Percentiles rank a stretch among this genome's conserved stretches.
Conservation (phyloP, 2,329 filamentous ascomycete species). For the Elsinoe ampelina region DNA sequence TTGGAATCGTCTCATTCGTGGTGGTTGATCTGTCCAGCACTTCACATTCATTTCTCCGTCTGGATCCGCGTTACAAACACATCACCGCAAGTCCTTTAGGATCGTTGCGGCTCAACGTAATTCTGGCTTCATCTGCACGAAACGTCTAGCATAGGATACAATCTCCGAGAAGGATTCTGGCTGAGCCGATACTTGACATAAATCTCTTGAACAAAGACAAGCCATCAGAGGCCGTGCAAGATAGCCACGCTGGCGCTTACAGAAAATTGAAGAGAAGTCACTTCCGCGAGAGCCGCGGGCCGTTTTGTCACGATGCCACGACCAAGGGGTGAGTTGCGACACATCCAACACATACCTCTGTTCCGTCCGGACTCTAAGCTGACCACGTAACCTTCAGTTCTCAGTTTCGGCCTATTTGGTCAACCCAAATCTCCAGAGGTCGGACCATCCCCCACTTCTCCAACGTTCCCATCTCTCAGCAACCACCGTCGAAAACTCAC, state of each 20-base stretch:
- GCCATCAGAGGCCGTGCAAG: background rate
- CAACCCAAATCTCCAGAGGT: conserved; percentile 8
- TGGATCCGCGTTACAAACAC: background rate
- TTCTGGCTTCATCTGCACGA: conserved; percentile 9
- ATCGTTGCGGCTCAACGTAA: background rate
- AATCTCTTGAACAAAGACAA: background rate
- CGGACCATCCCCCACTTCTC: conserved; percentile 7
- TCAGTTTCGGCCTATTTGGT: conserved; percentile 12
- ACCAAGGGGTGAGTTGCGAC: conserved; percentile 12
- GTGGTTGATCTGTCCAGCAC: background rate
- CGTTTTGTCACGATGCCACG: conserved; percentile 13
- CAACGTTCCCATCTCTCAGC: conserved; percentile 13
- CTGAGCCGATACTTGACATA: background rate
- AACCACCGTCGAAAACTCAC: conserved; percentile 15
- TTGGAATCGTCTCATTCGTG: background rate
- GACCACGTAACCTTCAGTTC: conserved; percentile 10
- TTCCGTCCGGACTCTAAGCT: background rate
- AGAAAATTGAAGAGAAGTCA: conserved; percentile 3
- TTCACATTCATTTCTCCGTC: conserved; percentile 6
- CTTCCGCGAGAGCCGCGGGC: conserved; percentile 5
- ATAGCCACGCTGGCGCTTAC: background rate
- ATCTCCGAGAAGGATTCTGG: conserved; percentile 4
- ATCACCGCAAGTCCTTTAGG: background rate
- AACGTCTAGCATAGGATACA: background rate
- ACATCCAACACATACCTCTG: background rate